Percentiles rank a stretch among this genome's conserved stretches.
These are phyloP conservation scores for Cajanus cajan DNA, from an alignment of 306 rosid species.

Conservation along the genomic window DNA sequence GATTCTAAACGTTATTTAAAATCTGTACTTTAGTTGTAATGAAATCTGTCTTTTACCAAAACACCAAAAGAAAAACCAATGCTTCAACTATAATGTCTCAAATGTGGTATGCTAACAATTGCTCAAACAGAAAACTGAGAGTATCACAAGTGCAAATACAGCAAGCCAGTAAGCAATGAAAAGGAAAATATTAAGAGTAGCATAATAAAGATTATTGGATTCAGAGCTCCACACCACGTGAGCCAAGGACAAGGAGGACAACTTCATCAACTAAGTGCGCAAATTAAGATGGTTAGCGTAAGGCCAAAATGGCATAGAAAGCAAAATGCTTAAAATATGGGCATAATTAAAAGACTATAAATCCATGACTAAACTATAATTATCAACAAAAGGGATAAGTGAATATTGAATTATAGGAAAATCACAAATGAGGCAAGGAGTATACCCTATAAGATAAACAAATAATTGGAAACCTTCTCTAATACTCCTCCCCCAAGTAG, in stretches of 20 bases:
- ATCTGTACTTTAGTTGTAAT: not conserved
- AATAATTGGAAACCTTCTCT: not conserved
- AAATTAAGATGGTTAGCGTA: not conserved
- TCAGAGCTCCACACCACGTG: not conserved
- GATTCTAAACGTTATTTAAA: not conserved
- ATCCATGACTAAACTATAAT: slow-evolving; percentile 5
- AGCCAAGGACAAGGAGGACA: not conserved
- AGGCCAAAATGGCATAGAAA: not conserved
- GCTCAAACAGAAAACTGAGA: slow-evolving; percentile 1
- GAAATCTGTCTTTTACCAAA: not conserved
- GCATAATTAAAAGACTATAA: not conserved
- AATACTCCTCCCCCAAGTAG: not conserved
- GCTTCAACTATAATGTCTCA: not conserved
- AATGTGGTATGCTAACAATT: not conserved
- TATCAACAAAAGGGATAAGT: not conserved
- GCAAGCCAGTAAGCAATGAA: not conserved
- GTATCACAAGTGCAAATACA: not conserved
- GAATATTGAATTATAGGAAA: not conserved
- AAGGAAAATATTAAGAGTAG: not conserved
- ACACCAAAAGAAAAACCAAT: slow-evolving; percentile 8
- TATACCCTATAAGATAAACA: not conserved
- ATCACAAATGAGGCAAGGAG: not conserved
- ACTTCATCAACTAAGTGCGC: not conserved
- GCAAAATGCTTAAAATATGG: not conserved
- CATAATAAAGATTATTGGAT: not conserved